Conservation (phyloP, 2,329 filamentous ascomycete species). For the Sporothrix phasma region DNA sequence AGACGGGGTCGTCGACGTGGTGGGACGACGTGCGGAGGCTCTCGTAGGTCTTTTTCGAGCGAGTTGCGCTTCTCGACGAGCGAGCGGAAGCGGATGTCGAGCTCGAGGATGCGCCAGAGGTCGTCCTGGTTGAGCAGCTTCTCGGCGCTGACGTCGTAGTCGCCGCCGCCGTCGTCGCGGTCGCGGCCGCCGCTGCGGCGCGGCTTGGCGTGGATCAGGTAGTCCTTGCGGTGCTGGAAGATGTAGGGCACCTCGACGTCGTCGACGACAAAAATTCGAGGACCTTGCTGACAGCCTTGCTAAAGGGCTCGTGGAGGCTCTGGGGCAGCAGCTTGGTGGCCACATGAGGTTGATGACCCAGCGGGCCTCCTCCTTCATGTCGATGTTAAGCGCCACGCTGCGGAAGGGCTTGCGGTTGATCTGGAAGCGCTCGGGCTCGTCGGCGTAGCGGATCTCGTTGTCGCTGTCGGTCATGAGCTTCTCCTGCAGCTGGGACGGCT, state of each 20-base stretch:
- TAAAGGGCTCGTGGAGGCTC: conserved; percentile 72
- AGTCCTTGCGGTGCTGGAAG: conserved; percentile 96
- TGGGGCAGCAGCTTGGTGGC: conserved; percentile 66
- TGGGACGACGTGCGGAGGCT: conserved; percentile 52
- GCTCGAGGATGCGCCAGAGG: conserved; percentile 87
- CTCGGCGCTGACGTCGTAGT: conserved; percentile 68
- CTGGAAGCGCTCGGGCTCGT: conserved; percentile 92
- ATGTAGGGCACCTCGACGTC: conserved; percentile 96
- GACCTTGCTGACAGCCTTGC: conserved; percentile 80
- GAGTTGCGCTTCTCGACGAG: conserved; percentile 85
- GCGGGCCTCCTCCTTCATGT: conserved; percentile 83
- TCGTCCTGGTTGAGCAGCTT: conserved; percentile 88
- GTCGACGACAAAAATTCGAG: conserved; percentile 92
- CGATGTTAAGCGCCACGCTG: conserved; percentile 65
- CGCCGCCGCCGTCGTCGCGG: conserved; percentile 58
- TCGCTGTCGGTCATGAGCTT: conserved; percentile 94
- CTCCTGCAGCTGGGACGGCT: conserved; percentile 88
- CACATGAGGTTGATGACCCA: conserved; percentile 91
- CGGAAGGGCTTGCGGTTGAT: conserved; percentile 83
- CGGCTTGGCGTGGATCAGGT: conserved; percentile 79
- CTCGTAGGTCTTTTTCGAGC: conserved; percentile 67
- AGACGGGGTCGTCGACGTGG: conserved; percentile 58
- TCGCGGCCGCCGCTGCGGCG: conserved; percentile 52
- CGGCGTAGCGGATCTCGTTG: conserved; percentile 74
- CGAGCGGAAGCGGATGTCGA: conserved; percentile 90